These are phyloP conservation scores for Besnoitia besnoiti DNA, from an alignment of 169 alveolate species.

Conservation along the genomic window DNA sequence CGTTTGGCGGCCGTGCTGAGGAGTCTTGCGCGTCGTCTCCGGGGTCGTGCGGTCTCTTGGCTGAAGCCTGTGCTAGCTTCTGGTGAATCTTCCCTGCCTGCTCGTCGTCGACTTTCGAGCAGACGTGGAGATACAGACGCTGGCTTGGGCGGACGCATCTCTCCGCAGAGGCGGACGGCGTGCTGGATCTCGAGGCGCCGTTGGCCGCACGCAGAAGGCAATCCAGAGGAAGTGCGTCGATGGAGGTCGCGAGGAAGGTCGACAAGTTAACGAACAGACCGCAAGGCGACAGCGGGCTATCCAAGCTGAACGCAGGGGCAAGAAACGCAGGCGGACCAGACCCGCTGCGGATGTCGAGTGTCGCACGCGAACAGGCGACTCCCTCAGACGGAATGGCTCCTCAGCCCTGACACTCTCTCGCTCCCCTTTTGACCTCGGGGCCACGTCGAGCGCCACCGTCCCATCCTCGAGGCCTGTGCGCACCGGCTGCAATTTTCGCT, in stretches of 20 bases:
- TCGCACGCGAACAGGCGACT: too few species aligned
- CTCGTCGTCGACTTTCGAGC: constrained; percentile 47
- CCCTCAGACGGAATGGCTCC: too few species aligned
- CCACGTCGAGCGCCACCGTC: too few species aligned
- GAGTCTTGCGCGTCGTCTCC: background rate
- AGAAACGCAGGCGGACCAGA: background rate
- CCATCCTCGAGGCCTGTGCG: too few species aligned
- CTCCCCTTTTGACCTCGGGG: too few species aligned
- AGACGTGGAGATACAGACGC: constrained; percentile 59
- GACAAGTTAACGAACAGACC: constrained; percentile 81
- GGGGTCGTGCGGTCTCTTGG: background rate
- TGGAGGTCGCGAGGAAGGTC: constrained; percentile 75
- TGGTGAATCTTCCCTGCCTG: constrained; percentile 11
- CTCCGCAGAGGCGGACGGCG: constrained; percentile 37
- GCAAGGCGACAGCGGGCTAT: constrained; percentile 74
- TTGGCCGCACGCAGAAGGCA: constrained; percentile 22
- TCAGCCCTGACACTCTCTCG: too few species aligned
- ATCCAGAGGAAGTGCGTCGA: constrained; percentile 68
- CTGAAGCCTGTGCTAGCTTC: background rate
- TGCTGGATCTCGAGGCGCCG: background rate
- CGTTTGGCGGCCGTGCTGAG: background rate
- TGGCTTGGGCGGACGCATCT: background rate
- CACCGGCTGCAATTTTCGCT: too few species aligned
- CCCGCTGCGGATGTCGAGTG: too few species aligned
- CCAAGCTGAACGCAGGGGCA: constrained; percentile 68